A percentile compares a stretch with the other conserved stretches of the same genome.
Evolutionary conservation across 257 asterid genomes (phyloP).

Genomic region (Primulina huaijiensis): DNA sequence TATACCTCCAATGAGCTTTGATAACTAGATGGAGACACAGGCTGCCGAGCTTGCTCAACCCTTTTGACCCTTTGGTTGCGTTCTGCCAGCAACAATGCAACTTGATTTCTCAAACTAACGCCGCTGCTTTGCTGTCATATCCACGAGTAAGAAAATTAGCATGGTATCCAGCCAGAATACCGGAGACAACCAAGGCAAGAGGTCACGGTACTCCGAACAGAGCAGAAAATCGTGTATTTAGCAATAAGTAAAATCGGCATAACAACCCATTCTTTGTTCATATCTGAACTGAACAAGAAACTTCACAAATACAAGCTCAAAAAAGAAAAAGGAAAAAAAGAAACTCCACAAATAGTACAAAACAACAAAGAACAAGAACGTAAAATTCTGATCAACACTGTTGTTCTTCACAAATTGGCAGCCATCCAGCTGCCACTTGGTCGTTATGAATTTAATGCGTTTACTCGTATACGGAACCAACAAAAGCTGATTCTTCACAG

Average conservation of each 20-base stretch:
- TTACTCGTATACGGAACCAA: too few species aligned
- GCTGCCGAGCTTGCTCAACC: constrained; percentile 38
- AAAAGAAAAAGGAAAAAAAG: not conserved
- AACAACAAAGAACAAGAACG: too few species aligned
- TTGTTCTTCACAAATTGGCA: too few species aligned
- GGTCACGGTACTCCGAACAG: too few species aligned
- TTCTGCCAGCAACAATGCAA: constrained; percentile 35
- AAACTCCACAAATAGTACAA: too few species aligned
- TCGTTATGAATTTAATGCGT: too few species aligned
- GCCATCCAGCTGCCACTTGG: too few species aligned
- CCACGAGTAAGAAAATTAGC: constrained; percentile 23
- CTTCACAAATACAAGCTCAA: not conserved
- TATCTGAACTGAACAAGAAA: not conserved
- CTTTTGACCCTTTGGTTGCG: constrained; percentile 34
- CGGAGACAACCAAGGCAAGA: too few species aligned
- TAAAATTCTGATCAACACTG: too few species aligned
- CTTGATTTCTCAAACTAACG: constrained; percentile 32
- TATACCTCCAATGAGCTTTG: constrained; percentile 75
- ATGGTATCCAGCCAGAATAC: not conserved
- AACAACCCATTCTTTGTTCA: not conserved
- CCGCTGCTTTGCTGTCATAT: constrained; percentile 39
- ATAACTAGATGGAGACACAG: constrained; percentile 55
- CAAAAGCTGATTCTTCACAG: too few species aligned
- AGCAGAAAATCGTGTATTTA: not conserved
- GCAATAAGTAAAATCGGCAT: not conserved